Evolutionary conservation across 2,329 filamentous ascomycete species (phyloP).

Genomic region (Emergomyces orientalis): DNA sequence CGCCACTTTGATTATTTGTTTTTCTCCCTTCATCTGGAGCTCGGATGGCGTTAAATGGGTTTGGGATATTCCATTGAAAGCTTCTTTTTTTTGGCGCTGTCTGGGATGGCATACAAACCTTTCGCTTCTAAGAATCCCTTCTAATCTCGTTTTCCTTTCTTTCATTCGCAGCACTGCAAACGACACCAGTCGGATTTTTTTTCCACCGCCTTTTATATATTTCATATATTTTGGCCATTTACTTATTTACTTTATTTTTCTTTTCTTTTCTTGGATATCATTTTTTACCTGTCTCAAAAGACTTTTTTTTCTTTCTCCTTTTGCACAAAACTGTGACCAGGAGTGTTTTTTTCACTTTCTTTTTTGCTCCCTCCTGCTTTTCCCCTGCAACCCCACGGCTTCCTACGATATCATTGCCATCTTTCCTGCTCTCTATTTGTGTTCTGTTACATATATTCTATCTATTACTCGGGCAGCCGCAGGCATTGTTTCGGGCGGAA

Average conservation of each 20-base stretch:
- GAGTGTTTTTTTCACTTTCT: too few species aligned
- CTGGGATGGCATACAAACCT: neutral
- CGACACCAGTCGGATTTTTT: neutral
- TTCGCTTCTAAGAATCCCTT: neutral
- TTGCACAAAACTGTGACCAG: too few species aligned
- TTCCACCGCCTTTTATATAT: neutral
- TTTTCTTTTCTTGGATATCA: neutral
- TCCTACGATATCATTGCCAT: neutral
- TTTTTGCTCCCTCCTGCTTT: neutral
- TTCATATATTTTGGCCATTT: neutral
- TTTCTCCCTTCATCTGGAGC: neutral
- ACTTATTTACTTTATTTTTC: neutral
- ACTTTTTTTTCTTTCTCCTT: neutral
- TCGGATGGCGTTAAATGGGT: slow-evolving; percentile 2
- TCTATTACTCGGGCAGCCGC: neutral
- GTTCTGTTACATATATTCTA: neutral
- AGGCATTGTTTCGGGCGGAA: neutral
- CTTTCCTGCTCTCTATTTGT: neutral
- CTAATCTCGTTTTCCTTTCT: neutral
- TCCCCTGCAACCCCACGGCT: neutral
- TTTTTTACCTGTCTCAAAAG: neutral
- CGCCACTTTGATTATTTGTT: neutral
- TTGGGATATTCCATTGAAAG: slow-evolving; percentile 1
- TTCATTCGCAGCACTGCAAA: neutral
- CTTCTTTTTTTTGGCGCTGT: neutral